Evolutionary conservation across 345 rosid species (phyloP), one percentile per base, ranked within the genome.

Genomic region (Mercurialis annua): DNA sequence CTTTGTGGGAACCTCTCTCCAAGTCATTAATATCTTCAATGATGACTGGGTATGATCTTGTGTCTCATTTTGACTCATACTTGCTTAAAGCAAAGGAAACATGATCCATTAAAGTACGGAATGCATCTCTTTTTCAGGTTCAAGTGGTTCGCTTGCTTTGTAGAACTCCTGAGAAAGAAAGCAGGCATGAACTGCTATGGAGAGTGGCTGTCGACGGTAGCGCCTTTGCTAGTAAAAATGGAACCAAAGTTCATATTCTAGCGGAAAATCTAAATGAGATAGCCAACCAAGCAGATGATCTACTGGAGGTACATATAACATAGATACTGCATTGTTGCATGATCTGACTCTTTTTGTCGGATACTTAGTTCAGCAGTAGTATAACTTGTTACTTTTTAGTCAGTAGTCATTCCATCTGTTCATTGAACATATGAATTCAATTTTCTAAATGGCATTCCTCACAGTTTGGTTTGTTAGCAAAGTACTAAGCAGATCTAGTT

Each of bases 151-250:
- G 96, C 66, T 82, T 93, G 77, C 97, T 89, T 36, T 90, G 97
- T 78, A 82, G 96, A 90, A 90, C 95, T 27, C 95, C 96, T 5
- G 77, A 77, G 49, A 90, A 90, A 71, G 94, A 90, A 16, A 89
- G 97, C 80, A 83, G 98, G 68, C 89, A 89, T 34, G 96, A 93
- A 80, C 82, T 93, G 21, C 70, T 93, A 69, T 90, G 98, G 40
- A 83, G 97, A 67, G 97, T 93, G 60, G 98, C 96, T n/a, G 96
- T 89, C 16, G 98, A 92, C 59, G 97, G 98, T 18, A 97, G 98
- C 17, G 89, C 75, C 23, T 90, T 93, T 71, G 73, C 87, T 74
- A 71, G 87, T 73, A 81, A 81, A 59, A 78, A 87, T 52, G 92
- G 91, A n/a, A 78, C 84, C 69, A 83, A 87, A 77, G 81, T 90